A percentile compares a stretch with the other conserved stretches of the same genome.
phyloP scores from a whole-genome alignment of 371 early-diverging fungal genomes.

The Nematocida sp. region DNA sequence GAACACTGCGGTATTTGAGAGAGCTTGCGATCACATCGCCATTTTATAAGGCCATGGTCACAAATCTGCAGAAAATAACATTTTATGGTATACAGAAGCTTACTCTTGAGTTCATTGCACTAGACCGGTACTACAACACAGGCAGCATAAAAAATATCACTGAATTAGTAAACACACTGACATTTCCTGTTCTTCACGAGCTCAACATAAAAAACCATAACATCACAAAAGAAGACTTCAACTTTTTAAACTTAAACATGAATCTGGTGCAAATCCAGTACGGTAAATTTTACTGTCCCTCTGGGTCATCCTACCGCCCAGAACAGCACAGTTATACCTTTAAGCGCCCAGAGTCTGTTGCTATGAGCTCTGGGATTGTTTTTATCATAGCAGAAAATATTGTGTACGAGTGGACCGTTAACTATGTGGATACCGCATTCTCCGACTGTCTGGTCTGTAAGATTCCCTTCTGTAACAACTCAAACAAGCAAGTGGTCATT shows the following conservation, averaged over 20 bases:
- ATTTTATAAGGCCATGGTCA: conserved; percentile 1
- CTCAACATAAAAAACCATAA: conserved; percentile 14
- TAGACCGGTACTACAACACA: neutral
- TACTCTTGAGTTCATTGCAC: neutral
- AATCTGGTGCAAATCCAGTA: conserved; percentile 25
- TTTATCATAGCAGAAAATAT: conserved; percentile 26
- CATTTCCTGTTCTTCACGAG: conserved; percentile 22
- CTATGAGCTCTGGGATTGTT: conserved; percentile 35
- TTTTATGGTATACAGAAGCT: neutral
- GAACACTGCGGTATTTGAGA: neutral
- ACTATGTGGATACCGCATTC: neutral
- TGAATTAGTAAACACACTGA: conserved; percentile 4
- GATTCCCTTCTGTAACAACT: neutral
- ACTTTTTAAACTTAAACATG: conserved; percentile 11
- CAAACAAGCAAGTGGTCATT: conserved; percentile 4
- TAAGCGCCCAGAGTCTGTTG: conserved; percentile 17
- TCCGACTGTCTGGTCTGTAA: conserved; percentile 26
- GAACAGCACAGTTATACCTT: conserved; percentile 9
- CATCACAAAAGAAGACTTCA: conserved; percentile 26
- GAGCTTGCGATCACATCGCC: neutral
- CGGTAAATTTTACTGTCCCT: conserved; percentile 35
- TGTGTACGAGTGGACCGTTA: conserved; percentile 15
- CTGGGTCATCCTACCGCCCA: conserved; percentile 27
- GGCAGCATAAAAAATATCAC: neutral
- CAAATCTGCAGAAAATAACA: neutral